Evolutionary conservation across 345 rosid genomes (phyloP), one percentile per base, ranked within the genome.

Genomic region (Eucalyptus pumila): DNA sequence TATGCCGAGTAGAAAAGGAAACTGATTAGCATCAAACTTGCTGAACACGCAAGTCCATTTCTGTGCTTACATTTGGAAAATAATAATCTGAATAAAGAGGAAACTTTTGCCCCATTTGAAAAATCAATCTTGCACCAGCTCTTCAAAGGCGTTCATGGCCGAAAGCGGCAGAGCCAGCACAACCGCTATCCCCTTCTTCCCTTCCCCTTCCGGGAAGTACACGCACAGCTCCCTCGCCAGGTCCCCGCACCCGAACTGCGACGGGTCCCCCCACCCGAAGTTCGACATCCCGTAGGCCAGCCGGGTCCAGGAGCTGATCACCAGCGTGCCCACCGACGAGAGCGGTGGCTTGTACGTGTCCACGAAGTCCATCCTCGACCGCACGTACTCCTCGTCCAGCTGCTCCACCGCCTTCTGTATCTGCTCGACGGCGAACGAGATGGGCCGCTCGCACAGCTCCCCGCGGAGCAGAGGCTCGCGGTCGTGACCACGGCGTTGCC

Each of bases 201-300:
- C 88, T 37, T 86, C 87, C 14, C 83, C 86, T 15, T 89, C 90
- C 3, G 88, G 87, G 34, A 48, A 40, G 86, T 88, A 87, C 86
- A 90, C 88, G 32, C 89, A 60, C 30, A 87, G 87, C 45, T 90
- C 92, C 89, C 87, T 90, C 6, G 87, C 91, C 62, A 90, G 23
- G 50, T 16, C 6, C 11, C 37, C 87, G 62, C 87, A 87, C 26
- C 90, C 90, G 44, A 88, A 90, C 65, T 91, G 89, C n/a, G 76
- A 69, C 69, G 92, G 89, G 87, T 87, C 88, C 5, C 90, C 92
- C 91, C 90, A 90, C 72, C 91, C 92, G 32, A 91, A 91, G 89
- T 91, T 21, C 1, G 89, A 51, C 21, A 48, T 7, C 47, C 87
- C 89, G 56, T 72, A 86, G 4, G 89, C 80, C 80, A 91, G 80